phyloP scores from a whole-genome alignment of 106 monocot species.

The Allium fistulosum region DNA sequence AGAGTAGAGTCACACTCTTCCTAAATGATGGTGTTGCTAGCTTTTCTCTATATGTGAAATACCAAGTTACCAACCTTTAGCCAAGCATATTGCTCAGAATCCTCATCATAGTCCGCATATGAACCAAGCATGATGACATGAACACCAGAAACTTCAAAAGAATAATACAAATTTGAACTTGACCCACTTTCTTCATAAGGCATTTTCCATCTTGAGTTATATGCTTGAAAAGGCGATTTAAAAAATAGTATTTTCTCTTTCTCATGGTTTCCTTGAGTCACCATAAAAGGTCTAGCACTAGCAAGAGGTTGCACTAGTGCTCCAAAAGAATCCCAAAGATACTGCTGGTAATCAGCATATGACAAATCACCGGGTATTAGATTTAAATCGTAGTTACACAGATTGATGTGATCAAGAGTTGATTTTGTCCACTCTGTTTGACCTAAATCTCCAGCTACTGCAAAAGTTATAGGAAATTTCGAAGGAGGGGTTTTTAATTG shows the following conservation, averaged over 20 bases:
- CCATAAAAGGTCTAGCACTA: constrained; percentile 97
- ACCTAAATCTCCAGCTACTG: constrained; percentile 88
- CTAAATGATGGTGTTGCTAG: too few relatives aligned
- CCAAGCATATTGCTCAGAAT: constrained; percentile 85
- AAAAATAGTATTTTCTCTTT: constrained; percentile 66
- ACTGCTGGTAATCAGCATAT: constrained; percentile 90
- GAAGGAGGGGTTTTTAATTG: constrained; percentile 83
- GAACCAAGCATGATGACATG: constrained; percentile 96
- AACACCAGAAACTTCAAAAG: constrained; percentile 75
- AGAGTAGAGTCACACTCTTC: too few relatives aligned
- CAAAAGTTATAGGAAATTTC: constrained; percentile 68
- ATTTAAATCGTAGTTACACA: constrained; percentile 68
- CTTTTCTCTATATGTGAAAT: too few relatives aligned
- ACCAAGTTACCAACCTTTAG: constrained; percentile 47
- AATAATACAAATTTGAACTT: constrained; percentile 88
- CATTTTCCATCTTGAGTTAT: constrained; percentile 96
- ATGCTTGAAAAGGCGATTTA: constrained; percentile 64
- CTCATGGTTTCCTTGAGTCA: constrained; percentile 97
- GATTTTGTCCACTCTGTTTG: constrained; percentile 83
- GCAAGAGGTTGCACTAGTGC: constrained; percentile 78
- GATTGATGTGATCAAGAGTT: constrained; percentile 63
- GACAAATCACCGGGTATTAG: constrained; percentile 88
- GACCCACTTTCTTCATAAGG: constrained; percentile 88
- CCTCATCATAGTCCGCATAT: constrained; percentile 76
- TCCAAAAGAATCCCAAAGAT: constrained; percentile 91